Base-by-base conservation (phyloP, 2,329 filamentous ascomycete species). In the Dichotomopilus funicola region DNA sequence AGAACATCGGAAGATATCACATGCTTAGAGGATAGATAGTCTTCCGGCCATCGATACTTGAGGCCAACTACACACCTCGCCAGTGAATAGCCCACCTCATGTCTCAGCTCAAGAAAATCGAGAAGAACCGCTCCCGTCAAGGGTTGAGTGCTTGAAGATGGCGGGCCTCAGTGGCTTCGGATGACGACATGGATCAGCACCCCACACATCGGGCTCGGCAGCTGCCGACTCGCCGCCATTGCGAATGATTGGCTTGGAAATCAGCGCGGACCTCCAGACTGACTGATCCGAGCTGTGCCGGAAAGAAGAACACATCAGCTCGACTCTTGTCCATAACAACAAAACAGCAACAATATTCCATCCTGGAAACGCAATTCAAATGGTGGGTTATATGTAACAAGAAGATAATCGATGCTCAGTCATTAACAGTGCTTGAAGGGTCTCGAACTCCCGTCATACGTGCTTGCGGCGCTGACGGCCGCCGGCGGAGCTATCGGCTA, bases 401-500 rank as follows among this genome's bases (percentile, higher is more conserved):
- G 19, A 27, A 27, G 3, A 27, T 3, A 27, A 27, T 27, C 19
- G 19, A 27, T 27, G 19, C 19, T 27, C 19, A 27, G 19, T 27
- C 27, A 27, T 53, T 59, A 36, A 60, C 45, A 19, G 6, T 7
- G 33, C 4, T 27, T 9, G 19, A 37, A 66, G 62, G 64, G 67
- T 55, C 62, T 70, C 34, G 66, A 70, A 57, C 38, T 64, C 66
- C 84, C 89, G 67, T 90, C 92, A 61, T 89, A 86, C 71, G 70
- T 88, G 66, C 84, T 97, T 66, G 89, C 88, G 59, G 78, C 83
- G 61, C 78, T 97, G 57, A 96, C 91, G 56, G 90, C 91, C 51
- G 80, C 87, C 55, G 94, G 94, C 65, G 94, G 94, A 61, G 86
- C 89, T 58, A 87, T 88, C 68, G 94, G 94, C 68, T 99, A 90